phyloP scores from a whole-genome alignment of 768 basidiomycete genomes.

The Lactarius hengduanensis region DNA sequence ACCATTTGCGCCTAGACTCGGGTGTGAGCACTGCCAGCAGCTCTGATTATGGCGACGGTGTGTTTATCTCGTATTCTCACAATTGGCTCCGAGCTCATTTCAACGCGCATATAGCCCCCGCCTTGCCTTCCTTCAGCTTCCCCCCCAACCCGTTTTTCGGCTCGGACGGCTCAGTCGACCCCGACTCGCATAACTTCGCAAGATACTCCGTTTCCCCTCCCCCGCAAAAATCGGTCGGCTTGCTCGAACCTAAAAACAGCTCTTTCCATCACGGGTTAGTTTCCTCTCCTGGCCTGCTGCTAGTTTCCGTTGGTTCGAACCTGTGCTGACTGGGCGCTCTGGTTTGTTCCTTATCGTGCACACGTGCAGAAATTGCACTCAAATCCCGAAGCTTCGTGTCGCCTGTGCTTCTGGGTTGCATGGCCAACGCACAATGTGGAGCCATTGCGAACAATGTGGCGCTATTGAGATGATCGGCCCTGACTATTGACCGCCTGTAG shows the following conservation, averaged over 20 bases:
- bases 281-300: background rate
- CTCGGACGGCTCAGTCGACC: constrained; percentile 42
- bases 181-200: constrained; percentile 41
- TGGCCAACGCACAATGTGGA: constrained; percentile 82
- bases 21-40: constrained; percentile 55
- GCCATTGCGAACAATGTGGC: constrained; percentile 84
- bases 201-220: constrained; percentile 37
- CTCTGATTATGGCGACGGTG: constrained; percentile 44
- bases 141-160: constrained; percentile 36
- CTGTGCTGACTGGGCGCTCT: constrained; percentile 23
- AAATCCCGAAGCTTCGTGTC: constrained; percentile 80
- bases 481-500: constrained; percentile 42
- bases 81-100: constrained; percentile 36
- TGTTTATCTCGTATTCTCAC: background rate
- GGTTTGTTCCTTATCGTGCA: constrained; percentile 4
- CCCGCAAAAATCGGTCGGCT: constrained; percentile 50
- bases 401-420: constrained; percentile 69
- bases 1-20: constrained; percentile 63
- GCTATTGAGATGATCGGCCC: constrained; percentile 85
- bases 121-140: constrained; percentile 63
- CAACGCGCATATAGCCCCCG: constrained; percentile 34
- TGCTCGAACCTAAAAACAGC: constrained; percentile 59
- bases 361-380: constrained; percentile 58
- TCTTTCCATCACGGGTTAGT: constrained; percentile 75
- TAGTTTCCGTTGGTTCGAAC: constrained; percentile 2